phyloP scores from a whole-genome alignment of 2,329 filamentous ascomycete genomes.

The Waltergamsia citrina region DNA sequence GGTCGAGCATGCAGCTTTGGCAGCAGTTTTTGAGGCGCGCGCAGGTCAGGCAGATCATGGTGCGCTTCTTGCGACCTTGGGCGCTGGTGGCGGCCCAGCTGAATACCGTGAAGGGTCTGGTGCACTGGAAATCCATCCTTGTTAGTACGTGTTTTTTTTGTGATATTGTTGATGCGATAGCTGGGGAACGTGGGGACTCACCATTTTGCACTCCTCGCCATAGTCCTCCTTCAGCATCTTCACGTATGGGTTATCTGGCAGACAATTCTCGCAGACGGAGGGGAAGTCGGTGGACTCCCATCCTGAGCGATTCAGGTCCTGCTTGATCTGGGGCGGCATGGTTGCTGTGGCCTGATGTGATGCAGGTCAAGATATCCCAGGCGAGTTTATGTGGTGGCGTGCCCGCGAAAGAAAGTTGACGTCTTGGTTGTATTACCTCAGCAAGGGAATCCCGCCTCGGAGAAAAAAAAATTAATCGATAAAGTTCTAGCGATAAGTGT shows the following conservation, averaged over 20 bases:
- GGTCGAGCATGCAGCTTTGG: conserved; percentile 96
- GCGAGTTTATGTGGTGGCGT: background rate
- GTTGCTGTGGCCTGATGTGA: conserved; percentile 5
- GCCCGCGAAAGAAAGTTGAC: background rate
- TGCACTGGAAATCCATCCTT: conserved; percentile 48
- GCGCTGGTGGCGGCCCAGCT: conserved; percentile 90
- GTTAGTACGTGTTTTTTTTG: background rate
- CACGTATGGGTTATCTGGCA: conserved; percentile 94
- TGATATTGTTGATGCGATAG: background rate
- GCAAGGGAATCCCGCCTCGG: too few relatives aligned
- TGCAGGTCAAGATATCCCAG: too few relatives aligned
- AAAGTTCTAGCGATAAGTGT: too few relatives aligned
- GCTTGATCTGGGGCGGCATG: conserved; percentile 90
- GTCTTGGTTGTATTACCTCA: background rate
- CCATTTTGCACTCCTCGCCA: conserved; percentile 73
- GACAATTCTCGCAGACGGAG: conserved; percentile 82
- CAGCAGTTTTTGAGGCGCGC: conserved; percentile 97
- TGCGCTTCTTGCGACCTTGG: conserved; percentile 78
- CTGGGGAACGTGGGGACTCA: conserved; percentile 12
- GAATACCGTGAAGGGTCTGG: conserved; percentile 91
- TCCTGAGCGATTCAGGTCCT: conserved; percentile 88
- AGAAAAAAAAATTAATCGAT: too few relatives aligned
- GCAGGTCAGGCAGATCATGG: conserved; percentile 93
- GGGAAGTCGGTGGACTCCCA: conserved; percentile 93
- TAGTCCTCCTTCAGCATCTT: conserved; percentile 99